These are phyloP conservation scores for Mycena galopus DNA, from an alignment of 768 basidiomycete species.

Conservation along the genomic window DNA sequence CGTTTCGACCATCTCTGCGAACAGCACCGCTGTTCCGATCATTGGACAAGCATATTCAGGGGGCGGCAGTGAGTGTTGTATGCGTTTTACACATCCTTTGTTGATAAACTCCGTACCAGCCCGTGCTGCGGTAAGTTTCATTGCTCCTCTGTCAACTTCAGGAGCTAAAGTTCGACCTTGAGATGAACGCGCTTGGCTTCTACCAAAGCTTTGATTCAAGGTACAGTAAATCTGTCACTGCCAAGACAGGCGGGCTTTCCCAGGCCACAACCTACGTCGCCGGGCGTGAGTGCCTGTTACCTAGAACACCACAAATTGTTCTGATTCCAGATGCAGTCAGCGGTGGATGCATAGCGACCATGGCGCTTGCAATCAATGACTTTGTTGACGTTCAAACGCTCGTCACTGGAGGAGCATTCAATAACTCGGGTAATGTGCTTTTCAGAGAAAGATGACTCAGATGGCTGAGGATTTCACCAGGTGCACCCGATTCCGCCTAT, in stretches of 20 bases:
- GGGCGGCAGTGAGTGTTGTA: no score
- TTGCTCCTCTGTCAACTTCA: neutral
- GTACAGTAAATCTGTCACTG: slow-evolving; percentile 12
- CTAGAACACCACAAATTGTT: neutral
- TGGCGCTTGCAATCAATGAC: slow-evolving; percentile 20
- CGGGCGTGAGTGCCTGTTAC: slow-evolving; percentile 5
- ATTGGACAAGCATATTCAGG: slow-evolving; percentile 22
- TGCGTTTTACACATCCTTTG: no score
- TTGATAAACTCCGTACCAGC: no score
- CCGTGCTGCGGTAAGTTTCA: no score
- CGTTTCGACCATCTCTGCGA: slow-evolving; percentile 14
- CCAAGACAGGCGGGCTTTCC: slow-evolving; percentile 18
- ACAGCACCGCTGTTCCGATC: slow-evolving; percentile 14
- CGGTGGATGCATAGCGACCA: slow-evolving; percentile 11
- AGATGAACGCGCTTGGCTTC: slow-evolving; percentile 16
- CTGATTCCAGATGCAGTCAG: slow-evolving; percentile 19
- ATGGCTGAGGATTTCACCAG: neutral
- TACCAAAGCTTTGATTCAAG: slow-evolving; percentile 26
- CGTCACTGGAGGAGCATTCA: slow-evolving; percentile 19
- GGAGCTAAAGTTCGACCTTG: neutral
- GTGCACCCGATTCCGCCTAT: neutral
- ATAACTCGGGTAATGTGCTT: neutral
- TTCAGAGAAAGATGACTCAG: neutral
- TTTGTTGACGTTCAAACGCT: slow-evolving; percentile 16
- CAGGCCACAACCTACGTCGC: no score